These are phyloP conservation scores for Aspergillus novofumigatus DNA, from an alignment of 2,329 filamentous ascomycete genomes.

Conservation along the genomic window DNA sequence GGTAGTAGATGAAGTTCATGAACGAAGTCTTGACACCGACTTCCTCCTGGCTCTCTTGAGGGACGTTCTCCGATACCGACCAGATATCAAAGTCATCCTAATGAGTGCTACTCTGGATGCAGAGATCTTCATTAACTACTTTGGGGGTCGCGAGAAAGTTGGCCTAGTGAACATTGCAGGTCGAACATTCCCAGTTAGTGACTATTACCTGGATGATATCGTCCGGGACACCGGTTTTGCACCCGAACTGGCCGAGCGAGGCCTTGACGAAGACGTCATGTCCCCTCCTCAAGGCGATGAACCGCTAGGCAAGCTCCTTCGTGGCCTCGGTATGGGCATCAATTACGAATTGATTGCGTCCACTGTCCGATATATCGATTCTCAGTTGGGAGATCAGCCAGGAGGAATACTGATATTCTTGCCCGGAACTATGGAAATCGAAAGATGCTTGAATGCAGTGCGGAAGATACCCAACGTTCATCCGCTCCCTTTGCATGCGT, in stretches of 20 bases:
- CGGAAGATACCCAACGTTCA: conserved; percentile 64
- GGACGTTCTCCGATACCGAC: conserved; percentile 69
- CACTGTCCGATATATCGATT: conserved; percentile 76
- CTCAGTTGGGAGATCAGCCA: conserved; percentile 65
- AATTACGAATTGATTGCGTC: conserved; percentile 85
- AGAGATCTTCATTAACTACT: conserved; percentile 78
- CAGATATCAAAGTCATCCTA: conserved; percentile 81
- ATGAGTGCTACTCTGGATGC: conserved; percentile 98
- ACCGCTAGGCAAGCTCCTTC: conserved; percentile 64
- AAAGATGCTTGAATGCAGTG: conserved; percentile 68
- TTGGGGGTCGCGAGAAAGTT: conserved; percentile 66
- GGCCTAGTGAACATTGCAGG: conserved; percentile 83
- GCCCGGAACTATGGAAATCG: conserved; percentile 88
- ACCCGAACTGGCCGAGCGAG: conserved; percentile 29
- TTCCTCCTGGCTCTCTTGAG: conserved; percentile 84
- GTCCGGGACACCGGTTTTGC: conserved; percentile 73
- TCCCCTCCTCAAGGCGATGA: conserved; percentile 43
- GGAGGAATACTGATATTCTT: conserved; percentile 95
- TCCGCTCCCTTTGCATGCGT: conserved; percentile 85
- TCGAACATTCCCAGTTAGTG: conserved; percentile 82
- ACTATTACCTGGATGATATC: conserved; percentile 86
- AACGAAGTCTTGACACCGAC: conserved; percentile 90
- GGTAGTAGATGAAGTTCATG: conserved; percentile 94
- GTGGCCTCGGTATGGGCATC: conserved; percentile 73
- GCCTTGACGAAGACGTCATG: conserved; percentile 31